Evolutionary conservation across 208 protist species (phyloP).

Genomic region (Crithidia brevicula): DNA sequence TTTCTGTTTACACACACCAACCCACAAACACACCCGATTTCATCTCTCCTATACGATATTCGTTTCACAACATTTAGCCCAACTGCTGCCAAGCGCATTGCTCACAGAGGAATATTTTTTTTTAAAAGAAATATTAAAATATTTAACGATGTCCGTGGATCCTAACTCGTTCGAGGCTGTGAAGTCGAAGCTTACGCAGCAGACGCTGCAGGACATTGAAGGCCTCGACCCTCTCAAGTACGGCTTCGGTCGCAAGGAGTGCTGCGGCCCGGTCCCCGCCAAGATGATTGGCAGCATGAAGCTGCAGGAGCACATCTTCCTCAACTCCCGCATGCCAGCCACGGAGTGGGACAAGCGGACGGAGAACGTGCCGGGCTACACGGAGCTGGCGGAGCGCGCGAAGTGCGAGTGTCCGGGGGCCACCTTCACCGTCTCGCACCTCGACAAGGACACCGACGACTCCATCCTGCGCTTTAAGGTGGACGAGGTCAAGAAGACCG

Average conservation of each 20-base stretch:
- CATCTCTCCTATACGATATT: no score
- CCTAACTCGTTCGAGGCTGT: constrained; percentile 68
- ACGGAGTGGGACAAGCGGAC: constrained; percentile 68
- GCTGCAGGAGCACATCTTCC: constrained; percentile 80
- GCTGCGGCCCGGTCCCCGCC: constrained; percentile 70
- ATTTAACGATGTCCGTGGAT: constrained; percentile 26
- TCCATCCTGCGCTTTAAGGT: constrained; percentile 68
- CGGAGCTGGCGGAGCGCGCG: constrained; percentile 37
- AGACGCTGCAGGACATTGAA: constrained; percentile 89
- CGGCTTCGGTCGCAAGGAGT: constrained; percentile 89
- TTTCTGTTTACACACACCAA: no score
- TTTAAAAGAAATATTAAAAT: constrained; percentile 8
- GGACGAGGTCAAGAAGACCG: constrained; percentile 35
- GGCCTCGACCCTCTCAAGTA: constrained; percentile 71
- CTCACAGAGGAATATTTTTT: no score
- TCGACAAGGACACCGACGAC: constrained; percentile 49
- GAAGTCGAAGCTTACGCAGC: constrained; percentile 46
- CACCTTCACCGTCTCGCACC: constrained; percentile 47
- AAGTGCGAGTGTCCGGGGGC: constrained; percentile 42
- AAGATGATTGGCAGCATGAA: constrained; percentile 83
- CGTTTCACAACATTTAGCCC: no score
- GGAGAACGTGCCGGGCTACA: constrained; percentile 73
- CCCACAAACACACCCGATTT: no score
- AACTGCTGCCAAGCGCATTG: no score
- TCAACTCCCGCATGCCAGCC: constrained; percentile 60